Evolutionary conservation across 2,329 filamentous ascomycete genomes (phyloP), one percentile per base, ranked within the genome.

Genomic region (Phyllosticta capitalensis): DNA sequence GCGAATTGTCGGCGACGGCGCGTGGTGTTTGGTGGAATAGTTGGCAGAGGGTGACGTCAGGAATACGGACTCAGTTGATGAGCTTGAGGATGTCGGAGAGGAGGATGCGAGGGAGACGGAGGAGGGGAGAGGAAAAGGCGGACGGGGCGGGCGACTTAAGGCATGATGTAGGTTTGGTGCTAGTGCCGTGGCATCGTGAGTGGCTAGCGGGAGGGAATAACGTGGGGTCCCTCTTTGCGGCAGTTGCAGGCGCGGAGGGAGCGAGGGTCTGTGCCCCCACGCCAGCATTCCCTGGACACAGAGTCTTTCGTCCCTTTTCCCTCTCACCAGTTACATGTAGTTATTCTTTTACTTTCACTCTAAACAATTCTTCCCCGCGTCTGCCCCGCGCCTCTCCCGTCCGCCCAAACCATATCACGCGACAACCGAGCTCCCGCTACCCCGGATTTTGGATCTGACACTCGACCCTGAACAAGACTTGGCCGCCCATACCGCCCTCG

Each of bases 121-220:
- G 63, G 50, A 62, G 58, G 21, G 9, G 49, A 52, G 49, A 22
- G 20, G 49, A 22, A 19, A 9, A 7, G 20, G 49, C 9, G 22
- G 49, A 52, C 20, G 19, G 49, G 61, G 55, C 81, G 82, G 61
- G 83, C 84, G 33, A 45, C 38, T 45, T 45, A 45, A 45, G 38
- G 38, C 38, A 45, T 45, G 14, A 45, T 17, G 38, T 45, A n/a
- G 4, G 38, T 17, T 10, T 38, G 17, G 38, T 45, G 38, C 38
- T n/a, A 26, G 38, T 45, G 38, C 33, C 33, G 33, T 45, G 33
- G 33, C 33, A 45, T 45, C 14, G 14, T 17, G 24, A 26, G 24
- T 26, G 24, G 24, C 24, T 26, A 26, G n/a, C n/a, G n/a, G n/a
- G n/a, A n/a, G n/a, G n/a, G n/a, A n/a, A n/a, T n/a, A n/a, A n/a